A percentile compares a stretch with the other conserved stretches of the same genome.
Evolutionary conservation across 2,329 filamentous ascomycete genomes (phyloP).

Genomic region (Coniochaeta sp.): DNA sequence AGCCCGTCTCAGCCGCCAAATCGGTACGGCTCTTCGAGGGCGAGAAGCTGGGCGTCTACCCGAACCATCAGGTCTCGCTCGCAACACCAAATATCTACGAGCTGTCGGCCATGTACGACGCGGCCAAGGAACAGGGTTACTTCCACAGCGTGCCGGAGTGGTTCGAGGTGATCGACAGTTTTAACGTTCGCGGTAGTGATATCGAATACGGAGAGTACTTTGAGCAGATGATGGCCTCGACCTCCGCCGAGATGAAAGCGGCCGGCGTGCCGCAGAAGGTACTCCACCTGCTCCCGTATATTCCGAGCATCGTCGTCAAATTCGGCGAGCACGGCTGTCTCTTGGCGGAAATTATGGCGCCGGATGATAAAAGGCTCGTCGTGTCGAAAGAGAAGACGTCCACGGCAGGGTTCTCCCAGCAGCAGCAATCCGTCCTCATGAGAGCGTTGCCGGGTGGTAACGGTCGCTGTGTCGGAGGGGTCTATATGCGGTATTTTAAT

Average conservation of each 20-base stretch:
- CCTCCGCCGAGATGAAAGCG: slow-evolving; percentile 61
- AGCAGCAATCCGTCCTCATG: slow-evolving; percentile 64
- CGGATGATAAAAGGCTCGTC: slow-evolving; percentile 59
- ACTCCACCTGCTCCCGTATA: slow-evolving; percentile 79
- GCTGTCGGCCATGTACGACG: slow-evolving; percentile 67
- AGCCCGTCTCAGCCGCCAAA: slow-evolving; percentile 83
- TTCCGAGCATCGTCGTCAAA: slow-evolving; percentile 79
- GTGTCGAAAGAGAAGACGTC: slow-evolving; percentile 36
- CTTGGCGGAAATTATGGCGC: slow-evolving; percentile 60
- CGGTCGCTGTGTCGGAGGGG: slow-evolving; percentile 55
- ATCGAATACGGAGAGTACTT: slow-evolving; percentile 41
- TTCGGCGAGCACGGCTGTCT: slow-evolving; percentile 70
- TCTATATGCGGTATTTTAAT: slow-evolving; percentile 74
- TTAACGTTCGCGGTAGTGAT: slow-evolving; percentile 59
- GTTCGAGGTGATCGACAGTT: slow-evolving; percentile 72
- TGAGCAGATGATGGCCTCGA: slow-evolving; percentile 63
- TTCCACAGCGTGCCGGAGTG: slow-evolving; percentile 60
- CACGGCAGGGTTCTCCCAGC: slow-evolving; percentile 10
- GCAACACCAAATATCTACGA: slow-evolving; percentile 80
- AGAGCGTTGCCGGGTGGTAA: slow-evolving; percentile 39
- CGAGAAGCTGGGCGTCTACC: slow-evolving; percentile 43
- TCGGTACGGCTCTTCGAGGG: slow-evolving; percentile 56
- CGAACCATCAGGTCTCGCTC: slow-evolving; percentile 57
- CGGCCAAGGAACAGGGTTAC: slow-evolving; percentile 58
- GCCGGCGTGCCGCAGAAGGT: slow-evolving; percentile 75